Percentiles rank a stretch among this genome's conserved stretches.
Conservation (phyloP, 306 rosid species). For the Lithocarpus polystachyus region DNA sequence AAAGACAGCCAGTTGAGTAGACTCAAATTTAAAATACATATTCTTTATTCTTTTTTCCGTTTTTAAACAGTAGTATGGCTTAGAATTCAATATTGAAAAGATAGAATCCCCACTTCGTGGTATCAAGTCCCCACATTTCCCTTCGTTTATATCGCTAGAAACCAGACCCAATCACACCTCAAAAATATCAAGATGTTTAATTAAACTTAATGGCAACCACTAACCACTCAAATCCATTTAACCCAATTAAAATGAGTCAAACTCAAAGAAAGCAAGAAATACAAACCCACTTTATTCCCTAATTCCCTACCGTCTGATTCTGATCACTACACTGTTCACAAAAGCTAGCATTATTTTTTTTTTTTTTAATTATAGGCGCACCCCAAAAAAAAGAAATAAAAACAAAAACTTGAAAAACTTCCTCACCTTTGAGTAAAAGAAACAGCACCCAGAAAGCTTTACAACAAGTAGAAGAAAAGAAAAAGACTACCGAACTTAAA, state of each 20-base stretch:
- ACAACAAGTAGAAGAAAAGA: neutral
- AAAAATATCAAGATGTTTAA: neutral
- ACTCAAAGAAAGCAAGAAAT: neutral
- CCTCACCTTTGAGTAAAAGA: neutral
- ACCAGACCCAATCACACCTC: conserved; percentile 3
- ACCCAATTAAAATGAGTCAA: conserved; percentile 13
- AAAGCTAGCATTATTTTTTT: neutral
- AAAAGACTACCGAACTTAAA: neutral
- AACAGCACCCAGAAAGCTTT: neutral
- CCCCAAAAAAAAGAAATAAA: neutral
- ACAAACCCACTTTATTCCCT: neutral
- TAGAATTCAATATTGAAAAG: neutral
- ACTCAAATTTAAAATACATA: neutral
- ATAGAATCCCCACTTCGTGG: conserved; percentile 7
- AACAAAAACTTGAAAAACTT: neutral
- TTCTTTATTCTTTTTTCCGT: no score
- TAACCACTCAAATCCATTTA: neutral
- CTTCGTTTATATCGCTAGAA: neutral
- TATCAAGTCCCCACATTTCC: conserved; percentile 13
- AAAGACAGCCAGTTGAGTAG: neutral
- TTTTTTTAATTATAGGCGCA: no score
- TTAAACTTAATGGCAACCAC: conserved; percentile 1
- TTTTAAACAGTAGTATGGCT: neutral
- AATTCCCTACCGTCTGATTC: conserved; percentile 11
- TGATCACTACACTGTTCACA: neutral